Conservation (phyloP, 2,329 filamentous ascomycete genomes). For the Phialocephala sp. region DNA sequence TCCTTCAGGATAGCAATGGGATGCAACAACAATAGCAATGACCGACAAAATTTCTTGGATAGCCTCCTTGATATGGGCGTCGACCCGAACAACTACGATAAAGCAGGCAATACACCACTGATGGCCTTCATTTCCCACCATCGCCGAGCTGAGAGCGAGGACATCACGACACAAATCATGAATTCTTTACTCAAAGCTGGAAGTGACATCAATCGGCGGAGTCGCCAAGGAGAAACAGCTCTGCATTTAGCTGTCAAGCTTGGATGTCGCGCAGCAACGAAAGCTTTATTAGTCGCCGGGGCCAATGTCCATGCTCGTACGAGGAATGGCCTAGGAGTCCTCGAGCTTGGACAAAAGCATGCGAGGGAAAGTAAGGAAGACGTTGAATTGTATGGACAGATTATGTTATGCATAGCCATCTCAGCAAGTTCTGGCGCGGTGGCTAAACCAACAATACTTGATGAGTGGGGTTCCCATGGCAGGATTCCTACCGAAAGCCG, state of each 20-base stretch:
- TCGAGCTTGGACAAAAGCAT: constrained; percentile 2
- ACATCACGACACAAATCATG: neutral
- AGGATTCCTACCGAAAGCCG: neutral
- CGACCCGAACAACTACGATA: constrained; percentile 9
- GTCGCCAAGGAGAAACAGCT: constrained; percentile 25
- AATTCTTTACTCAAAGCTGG: constrained; percentile 11
- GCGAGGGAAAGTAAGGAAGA: neutral
- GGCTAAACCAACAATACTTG: constrained; percentile 12
- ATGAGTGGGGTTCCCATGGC: constrained; percentile 7
- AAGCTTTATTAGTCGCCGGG: constrained; percentile 9
- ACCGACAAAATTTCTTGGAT: neutral
- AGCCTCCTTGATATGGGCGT: neutral
- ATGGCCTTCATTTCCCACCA: constrained; percentile 20
- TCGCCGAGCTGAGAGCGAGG: neutral
- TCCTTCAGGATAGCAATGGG: neutral
- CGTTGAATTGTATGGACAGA: constrained; percentile 7
- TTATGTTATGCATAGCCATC: constrained; percentile 15
- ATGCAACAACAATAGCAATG: neutral
- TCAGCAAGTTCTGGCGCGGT: constrained; percentile 13
- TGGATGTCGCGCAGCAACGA: neutral
- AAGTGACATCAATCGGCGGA: constrained; percentile 11
- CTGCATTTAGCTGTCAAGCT: constrained; percentile 20
- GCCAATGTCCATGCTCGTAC: constrained; percentile 20
- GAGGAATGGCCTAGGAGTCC: neutral
- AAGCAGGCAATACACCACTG: constrained; percentile 18